Evolutionary conservation across 495 filamentous ascomycete species (phyloP), one percentile per base, ranked within the genome.

Genomic region (Clohesyomyces aquaticus): DNA sequence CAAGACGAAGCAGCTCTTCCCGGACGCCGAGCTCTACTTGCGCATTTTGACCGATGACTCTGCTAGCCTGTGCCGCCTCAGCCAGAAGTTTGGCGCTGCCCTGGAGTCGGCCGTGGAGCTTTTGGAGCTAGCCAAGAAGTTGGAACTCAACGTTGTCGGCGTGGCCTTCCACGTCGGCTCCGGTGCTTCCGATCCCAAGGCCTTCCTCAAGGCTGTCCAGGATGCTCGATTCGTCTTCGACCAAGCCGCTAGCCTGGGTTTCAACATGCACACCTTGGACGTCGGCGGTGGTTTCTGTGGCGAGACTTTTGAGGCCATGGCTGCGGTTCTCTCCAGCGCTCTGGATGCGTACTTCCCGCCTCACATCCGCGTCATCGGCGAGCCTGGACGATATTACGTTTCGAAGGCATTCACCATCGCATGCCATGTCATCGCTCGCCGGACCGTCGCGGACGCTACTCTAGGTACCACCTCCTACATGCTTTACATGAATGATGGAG

Each of bases 91-190:
- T 66, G 94, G 94, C 51, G 93, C 93, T 21, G 89, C 91, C 46
- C 77, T 96, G 73, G 92, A 96, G 63, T 81, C 84, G 28, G 91
- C 91, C 27, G 81, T 83, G 19, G 80, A 84, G 59, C 87, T 99
- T 51, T 81, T 99, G 25, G 82, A 87, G 59, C 78, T 96, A 16
- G 94, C 94, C 2, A 88, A 87, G 72, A 80, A 91, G 56, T 81
- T 98, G n/a, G 89, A 87, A n/a, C 84, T 99, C 60, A 96, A 97
- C 71, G 89, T 99, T 6, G 89, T 96, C 25, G 94, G 94, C 26
- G 92, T 97, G 59, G 96, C 92, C 75, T 99, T 99, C 80, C 94
- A 99, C 74, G 93, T 97, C 42, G 94, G 94, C 28, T 98, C 93
- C 2, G 94, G 94, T 18, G 91, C 95, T 29, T 91, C 91, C 57